phyloP scores from a whole-genome alignment of 768 basidiomycete genomes.

The Russula ochroleuca region DNA sequence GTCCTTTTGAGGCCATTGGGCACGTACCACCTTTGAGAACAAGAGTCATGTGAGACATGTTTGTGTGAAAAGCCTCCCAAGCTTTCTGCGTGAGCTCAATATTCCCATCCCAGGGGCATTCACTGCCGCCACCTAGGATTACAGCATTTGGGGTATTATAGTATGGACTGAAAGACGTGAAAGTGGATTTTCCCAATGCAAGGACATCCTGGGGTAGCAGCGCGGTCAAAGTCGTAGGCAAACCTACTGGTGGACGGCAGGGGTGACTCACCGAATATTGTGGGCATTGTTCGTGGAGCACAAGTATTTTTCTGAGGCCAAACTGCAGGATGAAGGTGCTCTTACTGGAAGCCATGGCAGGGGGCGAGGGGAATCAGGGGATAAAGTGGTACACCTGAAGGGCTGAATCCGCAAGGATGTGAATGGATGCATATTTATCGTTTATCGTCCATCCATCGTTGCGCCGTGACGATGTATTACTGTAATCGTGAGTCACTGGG shows the following conservation, averaged over 20 bases:
- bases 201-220: background rate
- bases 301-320: background rate
- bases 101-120: background rate
- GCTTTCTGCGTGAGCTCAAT: background rate
- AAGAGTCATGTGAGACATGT: background rate
- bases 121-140: background rate
- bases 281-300: background rate
- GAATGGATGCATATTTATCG: too few relatives aligned
- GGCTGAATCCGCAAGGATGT: too few relatives aligned
- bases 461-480: too few relatives aligned
- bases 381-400: too few relatives aligned
- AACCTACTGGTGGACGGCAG: background rate
- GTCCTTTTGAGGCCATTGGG: background rate
- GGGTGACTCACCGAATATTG: background rate
- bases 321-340: fast-evolving
- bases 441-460: too few relatives aligned
- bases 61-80: background rate
- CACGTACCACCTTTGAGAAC: background rate
- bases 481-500: too few relatives aligned
- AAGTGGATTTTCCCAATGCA: background rate
- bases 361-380: too few relatives aligned
- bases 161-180: background rate
- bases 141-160: background rate
- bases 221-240: too few relatives aligned
- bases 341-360: background rate